Base-by-base conservation (phyloP, 1,139 yeast species). In the Magnusiomyces tetraspermus region DNA sequence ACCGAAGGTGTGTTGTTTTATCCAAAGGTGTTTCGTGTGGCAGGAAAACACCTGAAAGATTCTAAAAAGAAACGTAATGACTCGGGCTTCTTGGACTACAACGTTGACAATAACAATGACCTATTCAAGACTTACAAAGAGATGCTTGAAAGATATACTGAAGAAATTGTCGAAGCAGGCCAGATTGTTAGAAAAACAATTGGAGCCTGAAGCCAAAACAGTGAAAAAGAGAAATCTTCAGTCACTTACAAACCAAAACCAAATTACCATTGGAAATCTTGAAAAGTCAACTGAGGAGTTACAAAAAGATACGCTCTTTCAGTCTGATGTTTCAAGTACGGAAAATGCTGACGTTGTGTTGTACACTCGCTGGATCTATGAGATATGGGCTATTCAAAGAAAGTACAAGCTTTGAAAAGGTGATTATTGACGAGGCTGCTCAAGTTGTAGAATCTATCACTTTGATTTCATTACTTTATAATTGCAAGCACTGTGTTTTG, bases 401-500 rank as follows among this genome's bases (percentile, higher is more conserved):
- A 62, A 81, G 88, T n/a, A 76, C 88, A 63, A 78, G 77, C 42
- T 92, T 94, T 67, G 96, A 86, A 52, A 87, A 95, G n/a, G 97
- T 92, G 1, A 82, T 92, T 53, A 83, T 92, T 58, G 98, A 92
- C 73, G 98, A 92, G 68, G 98, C 98, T 1, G 95, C 97, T 63
- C 98, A 92, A 67, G 85, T 96, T 79, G 92, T 94, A 46, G 98
- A 92, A 65, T 67, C 92, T 47, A 87, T 96, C 8, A 86, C 95
- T 0, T 77, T 92, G 30, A 92, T 92, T 62, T 98, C 98, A 0
- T 73, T 92, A 59, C 76, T 96, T 63, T 92, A 90, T 66, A 98
- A 97, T 1, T 86, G 95, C 62, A 82, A 77, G 57, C 80, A 82
- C 53, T 90, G 97, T 71, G 84, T 92, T 50, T 86, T 92, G 96